These are phyloP conservation scores for Endothia cerciana DNA, from an alignment of 2,329 filamentous ascomycete genomes.

Conservation along the genomic window DNA sequence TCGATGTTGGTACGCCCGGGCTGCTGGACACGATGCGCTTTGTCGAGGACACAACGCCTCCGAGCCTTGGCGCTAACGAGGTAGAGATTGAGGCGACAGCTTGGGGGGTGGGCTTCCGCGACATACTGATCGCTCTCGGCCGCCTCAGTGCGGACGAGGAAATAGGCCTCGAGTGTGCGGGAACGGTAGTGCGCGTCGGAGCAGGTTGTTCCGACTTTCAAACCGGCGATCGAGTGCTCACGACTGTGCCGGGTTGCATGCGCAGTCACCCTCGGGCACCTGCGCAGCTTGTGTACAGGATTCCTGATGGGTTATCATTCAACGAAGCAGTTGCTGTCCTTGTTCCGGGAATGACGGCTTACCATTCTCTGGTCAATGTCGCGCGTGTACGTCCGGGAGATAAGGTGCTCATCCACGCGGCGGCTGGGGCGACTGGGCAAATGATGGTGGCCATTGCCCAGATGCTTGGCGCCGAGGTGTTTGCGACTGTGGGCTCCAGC, in stretches of 20 bases:
- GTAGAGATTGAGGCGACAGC: conserved; percentile 43
- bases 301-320: conserved; percentile 31
- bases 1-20: too few species aligned
- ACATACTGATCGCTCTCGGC: conserved; percentile 44
- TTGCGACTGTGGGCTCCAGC: conserved; percentile 39
- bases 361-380: conserved; percentile 42
- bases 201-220: conserved; percentile 31
- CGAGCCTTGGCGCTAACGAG: conserved; percentile 28
- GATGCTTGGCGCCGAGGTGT: conserved; percentile 43
- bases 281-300: conserved; percentile 30
- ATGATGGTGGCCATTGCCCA: conserved; percentile 46
- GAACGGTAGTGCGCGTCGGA: conserved; percentile 40
- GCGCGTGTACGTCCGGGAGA: conserved; percentile 35
- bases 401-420: conserved; percentile 48
- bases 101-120: conserved; percentile 44
- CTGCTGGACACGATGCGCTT: too few species aligned
- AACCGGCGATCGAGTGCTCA: not conserved
- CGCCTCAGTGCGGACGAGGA: conserved; percentile 38
- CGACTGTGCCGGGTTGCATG: conserved; percentile 19
- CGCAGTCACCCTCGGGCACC: conserved; percentile 30
- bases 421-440: conserved; percentile 46
- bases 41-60: too few species aligned
- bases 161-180: conserved; percentile 37
- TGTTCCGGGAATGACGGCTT: conserved; percentile 35
- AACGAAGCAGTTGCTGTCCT: conserved; percentile 9